These are phyloP conservation scores for Acanthamoeba quina DNA, from an alignment of 208 protist species.

Conservation along the genomic window DNA sequence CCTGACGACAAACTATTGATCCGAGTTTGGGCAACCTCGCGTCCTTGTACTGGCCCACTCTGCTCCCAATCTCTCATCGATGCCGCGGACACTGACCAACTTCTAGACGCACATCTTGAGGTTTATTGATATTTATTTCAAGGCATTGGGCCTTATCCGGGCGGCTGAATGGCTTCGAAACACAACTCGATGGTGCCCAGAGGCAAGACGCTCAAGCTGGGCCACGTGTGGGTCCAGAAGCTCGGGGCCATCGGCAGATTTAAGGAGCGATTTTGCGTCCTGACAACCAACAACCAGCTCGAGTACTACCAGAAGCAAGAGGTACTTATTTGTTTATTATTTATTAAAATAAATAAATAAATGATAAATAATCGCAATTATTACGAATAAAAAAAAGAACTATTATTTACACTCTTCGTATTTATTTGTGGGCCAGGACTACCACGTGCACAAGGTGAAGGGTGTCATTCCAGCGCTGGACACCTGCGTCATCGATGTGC, in stretches of 20 bases:
- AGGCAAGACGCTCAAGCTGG: conserved; percentile 61
- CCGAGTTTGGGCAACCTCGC: too few species aligned
- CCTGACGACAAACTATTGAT: too few species aligned
- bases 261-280: conserved; percentile 59
- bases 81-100: too few species aligned
- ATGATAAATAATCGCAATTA: not conserved
- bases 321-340: not conserved
- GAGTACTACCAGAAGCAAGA: conserved; percentile 73
- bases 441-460: conserved; percentile 42
- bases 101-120: not conserved
- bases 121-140: not conserved
- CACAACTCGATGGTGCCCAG: not conserved
- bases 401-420: not conserved
- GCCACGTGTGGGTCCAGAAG: conserved; percentile 61
- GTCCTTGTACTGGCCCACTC: too few species aligned
- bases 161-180: not conserved
- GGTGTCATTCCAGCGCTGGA: conserved; percentile 48
- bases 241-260: conserved; percentile 8
- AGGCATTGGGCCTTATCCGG: not conserved
- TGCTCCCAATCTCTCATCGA: too few species aligned
- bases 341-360: not conserved
- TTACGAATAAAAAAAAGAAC: not conserved
- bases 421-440: not conserved
- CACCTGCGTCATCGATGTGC: conserved; percentile 52
- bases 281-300: conserved; percentile 45